A percentile compares a stretch with the other conserved stretches of the same genome.
Conservation (phyloP, 148 eudicot genomes). For the Salicornia ramosissima region DNA sequence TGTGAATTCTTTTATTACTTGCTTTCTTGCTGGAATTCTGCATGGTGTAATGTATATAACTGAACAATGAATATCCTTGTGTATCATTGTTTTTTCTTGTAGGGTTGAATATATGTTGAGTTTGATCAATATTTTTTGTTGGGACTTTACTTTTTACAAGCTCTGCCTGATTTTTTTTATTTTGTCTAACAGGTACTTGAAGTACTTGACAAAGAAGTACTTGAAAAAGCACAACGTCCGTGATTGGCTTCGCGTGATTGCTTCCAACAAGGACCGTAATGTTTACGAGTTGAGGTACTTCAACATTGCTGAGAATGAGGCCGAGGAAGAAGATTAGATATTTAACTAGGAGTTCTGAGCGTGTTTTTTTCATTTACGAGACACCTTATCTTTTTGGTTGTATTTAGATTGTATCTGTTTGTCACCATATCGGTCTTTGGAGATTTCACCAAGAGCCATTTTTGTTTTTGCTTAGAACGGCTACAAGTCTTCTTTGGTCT, state of each 20-base stretch:
- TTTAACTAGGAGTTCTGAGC: conserved; percentile 9
- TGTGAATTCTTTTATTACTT: too few relatives aligned
- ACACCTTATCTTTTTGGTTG: conserved; percentile 3
- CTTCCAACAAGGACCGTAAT: conserved; percentile 72
- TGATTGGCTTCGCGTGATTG: conserved; percentile 82
- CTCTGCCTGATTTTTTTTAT: background rate
- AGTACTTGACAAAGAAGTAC: conserved; percentile 83
- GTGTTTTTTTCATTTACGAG: background rate
- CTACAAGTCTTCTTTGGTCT: background rate
- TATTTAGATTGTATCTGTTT: conserved; percentile 19
- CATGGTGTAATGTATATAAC: too few relatives aligned
- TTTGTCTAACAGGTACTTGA: conserved; percentile 51
- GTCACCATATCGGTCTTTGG: conserved; percentile 8
- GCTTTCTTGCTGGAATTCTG: too few relatives aligned
- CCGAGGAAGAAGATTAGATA: conserved; percentile 51
- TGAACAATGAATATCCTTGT: too few relatives aligned
- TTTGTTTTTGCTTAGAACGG: conserved; percentile 14
- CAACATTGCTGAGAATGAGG: conserved; percentile 87
- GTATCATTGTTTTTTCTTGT: too few relatives aligned
- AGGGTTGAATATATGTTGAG: too few relatives aligned
- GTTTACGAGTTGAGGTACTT: conserved; percentile 74
- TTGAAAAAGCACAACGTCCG: conserved; percentile 77
- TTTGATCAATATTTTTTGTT: too few relatives aligned
- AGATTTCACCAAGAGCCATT: conserved; percentile 11
- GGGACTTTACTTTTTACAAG: too few relatives aligned